Conservation (phyloP, 306 rosid genomes). For the Citrullus colocynthis region DNA sequence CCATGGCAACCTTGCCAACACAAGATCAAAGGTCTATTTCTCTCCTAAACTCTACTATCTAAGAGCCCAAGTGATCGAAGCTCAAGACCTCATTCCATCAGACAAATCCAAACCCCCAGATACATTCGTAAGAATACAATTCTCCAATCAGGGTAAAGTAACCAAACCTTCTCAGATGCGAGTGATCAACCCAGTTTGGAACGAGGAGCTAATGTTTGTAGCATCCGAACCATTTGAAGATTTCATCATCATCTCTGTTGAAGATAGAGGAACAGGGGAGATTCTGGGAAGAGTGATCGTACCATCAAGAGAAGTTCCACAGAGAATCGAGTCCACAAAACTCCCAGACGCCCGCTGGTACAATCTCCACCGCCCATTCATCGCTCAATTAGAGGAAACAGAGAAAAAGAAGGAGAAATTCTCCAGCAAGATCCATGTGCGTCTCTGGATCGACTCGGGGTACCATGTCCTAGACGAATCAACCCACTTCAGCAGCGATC, state of each 20-base stretch:
- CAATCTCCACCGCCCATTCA: conserved; percentile 45
- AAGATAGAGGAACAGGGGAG: conserved; percentile 45
- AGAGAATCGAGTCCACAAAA: conserved; percentile 36
- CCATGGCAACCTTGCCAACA: conserved; percentile 54
- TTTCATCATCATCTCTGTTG: conserved; percentile 40
- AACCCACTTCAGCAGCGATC: conserved; percentile 84
- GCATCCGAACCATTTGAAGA: conserved; percentile 91
- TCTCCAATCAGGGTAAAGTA: conserved; percentile 42
- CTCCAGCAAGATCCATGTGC: conserved; percentile 78
- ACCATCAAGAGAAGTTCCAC: conserved; percentile 35
- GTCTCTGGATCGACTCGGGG: conserved; percentile 50
- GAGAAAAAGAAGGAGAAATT: conserved; percentile 78
- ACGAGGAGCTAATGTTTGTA: conserved; percentile 81
- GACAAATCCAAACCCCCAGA: conserved; percentile 44
- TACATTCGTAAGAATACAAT: conserved; percentile 35
- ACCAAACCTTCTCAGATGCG: conserved; percentile 33
- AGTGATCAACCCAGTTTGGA: conserved; percentile 48
- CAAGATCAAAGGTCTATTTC: conserved; percentile 82
- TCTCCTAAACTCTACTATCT: conserved; percentile 80
- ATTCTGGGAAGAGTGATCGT: conserved; percentile 50
- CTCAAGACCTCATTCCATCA: conserved; percentile 66
- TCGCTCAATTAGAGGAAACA: conserved; percentile 27
- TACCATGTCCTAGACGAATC: conserved; percentile 97
- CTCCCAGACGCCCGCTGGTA: conserved; percentile 64
- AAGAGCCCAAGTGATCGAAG: conserved; percentile 63